phyloP scores from a whole-genome alignment of 441 rosid genomes.

The Syzygium malaccense region DNA sequence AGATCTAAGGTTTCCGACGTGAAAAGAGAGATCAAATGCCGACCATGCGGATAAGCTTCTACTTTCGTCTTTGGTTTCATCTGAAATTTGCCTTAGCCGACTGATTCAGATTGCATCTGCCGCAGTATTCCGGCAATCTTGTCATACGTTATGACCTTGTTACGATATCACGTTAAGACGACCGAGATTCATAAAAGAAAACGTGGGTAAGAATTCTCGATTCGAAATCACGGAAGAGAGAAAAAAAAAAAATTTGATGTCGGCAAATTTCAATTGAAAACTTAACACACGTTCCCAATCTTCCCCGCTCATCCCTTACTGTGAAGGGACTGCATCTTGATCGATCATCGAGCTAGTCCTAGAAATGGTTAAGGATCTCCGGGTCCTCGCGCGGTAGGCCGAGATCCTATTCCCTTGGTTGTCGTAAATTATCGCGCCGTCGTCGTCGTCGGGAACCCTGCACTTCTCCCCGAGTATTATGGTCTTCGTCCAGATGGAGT shows the following conservation, averaged over 20 bases:
- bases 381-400: conserved; percentile 30
- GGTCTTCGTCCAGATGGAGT: conserved; percentile 45
- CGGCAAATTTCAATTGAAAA: background rate
- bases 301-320: background rate
- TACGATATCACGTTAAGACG: background rate
- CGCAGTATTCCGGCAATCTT: background rate
- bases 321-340: background rate
- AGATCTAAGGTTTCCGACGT: background rate
- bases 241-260: background rate
- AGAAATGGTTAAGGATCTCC: conserved; percentile 25
- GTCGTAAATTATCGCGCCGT: conserved; percentile 20
- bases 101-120: background rate
- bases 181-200: background rate
- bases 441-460: conserved; percentile 32
- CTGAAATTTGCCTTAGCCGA: background rate
- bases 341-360: conserved; percentile 27
- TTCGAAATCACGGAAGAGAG: background rate
- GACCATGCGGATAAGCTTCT: background rate
- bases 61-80: background rate
- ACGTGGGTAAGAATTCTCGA: background rate
- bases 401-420: conserved; percentile 27
- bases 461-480: conserved; percentile 74
- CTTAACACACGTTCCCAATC: background rate
- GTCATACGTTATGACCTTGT: background rate
- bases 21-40: background rate